A percentile compares a stretch with the other conserved stretches of the same genome.
These are phyloP conservation scores for Hygrocybe punicea DNA, from an alignment of 768 basidiomycete species.

Conservation along the genomic window DNA sequence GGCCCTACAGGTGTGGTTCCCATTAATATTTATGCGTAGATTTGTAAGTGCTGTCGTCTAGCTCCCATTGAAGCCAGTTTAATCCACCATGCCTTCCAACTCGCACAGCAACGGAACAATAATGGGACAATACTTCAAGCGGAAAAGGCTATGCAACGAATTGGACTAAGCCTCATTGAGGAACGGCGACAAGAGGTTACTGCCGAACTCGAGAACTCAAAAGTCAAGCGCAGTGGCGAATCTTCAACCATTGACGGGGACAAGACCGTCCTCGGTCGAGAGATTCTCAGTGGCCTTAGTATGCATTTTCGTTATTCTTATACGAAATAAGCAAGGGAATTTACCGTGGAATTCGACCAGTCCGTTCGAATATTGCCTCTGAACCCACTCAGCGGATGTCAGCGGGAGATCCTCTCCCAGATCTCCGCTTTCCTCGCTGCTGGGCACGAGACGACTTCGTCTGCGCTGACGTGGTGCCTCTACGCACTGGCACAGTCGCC, in stretches of 20 bases:
- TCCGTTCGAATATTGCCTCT: conserved; percentile 55
- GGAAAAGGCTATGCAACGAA: conserved; percentile 46
- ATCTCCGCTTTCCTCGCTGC: conserved; percentile 63
- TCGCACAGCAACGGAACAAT: conserved; percentile 47
- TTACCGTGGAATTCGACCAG: conserved; percentile 53
- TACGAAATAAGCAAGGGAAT: conserved; percentile 8
- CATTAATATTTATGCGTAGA: conserved; percentile 46
- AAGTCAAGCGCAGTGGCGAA: conserved; percentile 13
- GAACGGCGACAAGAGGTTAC: conserved; percentile 41
- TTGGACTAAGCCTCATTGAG: conserved; percentile 52
- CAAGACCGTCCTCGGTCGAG: conserved; percentile 39
- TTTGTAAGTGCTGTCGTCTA: conserved; percentile 42
- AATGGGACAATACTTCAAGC: conserved; percentile 43
- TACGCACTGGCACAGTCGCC: conserved; percentile 45
- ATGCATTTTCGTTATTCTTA: conserved; percentile 16
- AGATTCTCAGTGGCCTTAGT: conserved; percentile 58
- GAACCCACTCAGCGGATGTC: conserved; percentile 48
- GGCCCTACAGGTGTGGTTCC: conserved; percentile 57
- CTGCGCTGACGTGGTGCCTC: conserved; percentile 60
- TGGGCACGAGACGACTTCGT: conserved; percentile 62
- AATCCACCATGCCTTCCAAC: not conserved
- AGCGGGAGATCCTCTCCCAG: conserved; percentile 57
- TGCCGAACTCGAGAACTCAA: conserved; percentile 15
- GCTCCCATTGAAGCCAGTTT: not conserved
- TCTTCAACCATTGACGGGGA: conserved; percentile 25